Evolutionary conservation across 1,139 yeast genomes (phyloP).

Genomic region (Eremothecium cymbalariae): DNA sequence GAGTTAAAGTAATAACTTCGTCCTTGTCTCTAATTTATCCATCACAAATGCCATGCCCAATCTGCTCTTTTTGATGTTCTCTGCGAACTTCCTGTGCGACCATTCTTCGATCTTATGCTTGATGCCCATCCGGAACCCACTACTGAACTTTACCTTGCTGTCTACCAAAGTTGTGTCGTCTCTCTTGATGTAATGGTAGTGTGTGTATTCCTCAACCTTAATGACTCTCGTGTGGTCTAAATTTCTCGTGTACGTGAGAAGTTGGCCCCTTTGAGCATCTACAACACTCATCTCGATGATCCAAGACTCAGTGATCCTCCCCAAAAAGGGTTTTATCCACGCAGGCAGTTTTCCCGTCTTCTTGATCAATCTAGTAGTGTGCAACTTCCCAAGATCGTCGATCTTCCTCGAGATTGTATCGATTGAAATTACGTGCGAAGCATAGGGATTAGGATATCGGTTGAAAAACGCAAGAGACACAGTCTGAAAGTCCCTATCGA

Average conservation of each 20-base stretch:
- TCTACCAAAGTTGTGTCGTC: slow-evolving; percentile 20
- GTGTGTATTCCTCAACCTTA: slow-evolving; percentile 69
- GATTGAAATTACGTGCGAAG: slow-evolving; percentile 78
- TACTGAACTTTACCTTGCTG: slow-evolving; percentile 58
- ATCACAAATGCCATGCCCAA: slow-evolving; percentile 73
- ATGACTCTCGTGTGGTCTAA: slow-evolving; percentile 77
- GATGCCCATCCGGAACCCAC: slow-evolving; percentile 51
- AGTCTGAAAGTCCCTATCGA: slow-evolving; percentile 59
- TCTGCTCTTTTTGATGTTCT: slow-evolving; percentile 58
- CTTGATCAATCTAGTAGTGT: slow-evolving; percentile 65
- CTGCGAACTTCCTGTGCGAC: slow-evolving; percentile 65
- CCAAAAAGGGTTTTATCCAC: slow-evolving; percentile 73
- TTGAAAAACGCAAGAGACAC: slow-evolving; percentile 75
- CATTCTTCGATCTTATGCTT: slow-evolving; percentile 72
- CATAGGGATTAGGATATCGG: slow-evolving; percentile 84
- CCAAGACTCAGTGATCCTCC: slow-evolving; percentile 69
- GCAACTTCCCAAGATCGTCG: slow-evolving; percentile 56
- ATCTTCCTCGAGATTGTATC: slow-evolving; percentile 45
- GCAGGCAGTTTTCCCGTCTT: slow-evolving; percentile 77
- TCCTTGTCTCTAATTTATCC: slow-evolving; percentile 42
- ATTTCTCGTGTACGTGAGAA: slow-evolving; percentile 73
- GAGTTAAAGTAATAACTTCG: slow-evolving; percentile 1
- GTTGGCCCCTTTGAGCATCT: slow-evolving; percentile 48
- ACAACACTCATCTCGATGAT: slow-evolving; percentile 73
- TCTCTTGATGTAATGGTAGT: slow-evolving; percentile 36